Evolutionary conservation across 192 early-diverging fungal genomes (phyloP), one percentile per base, ranked within the genome.

Genomic region (Coemansia sp.): DNA sequence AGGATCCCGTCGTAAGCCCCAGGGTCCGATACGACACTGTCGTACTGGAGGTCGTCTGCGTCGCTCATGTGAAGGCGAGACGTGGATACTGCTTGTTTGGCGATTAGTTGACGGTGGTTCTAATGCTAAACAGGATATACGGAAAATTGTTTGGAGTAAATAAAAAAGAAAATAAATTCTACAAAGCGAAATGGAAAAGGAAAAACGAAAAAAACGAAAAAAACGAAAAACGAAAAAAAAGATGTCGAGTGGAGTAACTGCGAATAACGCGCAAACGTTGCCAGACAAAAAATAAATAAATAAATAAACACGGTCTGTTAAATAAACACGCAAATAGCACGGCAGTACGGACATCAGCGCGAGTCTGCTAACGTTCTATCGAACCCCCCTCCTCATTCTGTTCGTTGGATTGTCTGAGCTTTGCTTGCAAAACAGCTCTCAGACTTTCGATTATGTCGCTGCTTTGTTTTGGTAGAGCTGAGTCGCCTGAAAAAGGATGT

Each of bases 21-120:
- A 24, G 73, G 63, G 66, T 75, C 69, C 1, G 78, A 81, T n/a
- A 68, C 78, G 38, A 72, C 66, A 63, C 78, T 81, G 44, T 75
- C 69, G 41, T 75, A 75, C 24, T 75, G 39, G 24, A 81, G 73
- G 48, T 75, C 73, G 69, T 68, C 69, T 18, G 62, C 59, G 33
- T 65, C 67, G 65, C 61, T 67, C 78, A 81, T 81, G 30, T 30
- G 18, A 59, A 21, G 20, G 35, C 57, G 18, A 59, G 57, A 9
- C 57, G 24, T 41, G 12, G 39, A 1, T 14, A 20, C 15, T 36
- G 34, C 6, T 14, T 41, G 39, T 41, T 41, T 41, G 12, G 39
- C 12, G 39, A 41, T 12, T 12, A 5, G 39, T 6, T 41, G 12
- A 41, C 30, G 3, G 30, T 41, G 39, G 39, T 41, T 41, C 6